Evolutionary conservation across 768 basidiomycete genomes (phyloP).

Genomic region (Collybia sp.): DNA sequence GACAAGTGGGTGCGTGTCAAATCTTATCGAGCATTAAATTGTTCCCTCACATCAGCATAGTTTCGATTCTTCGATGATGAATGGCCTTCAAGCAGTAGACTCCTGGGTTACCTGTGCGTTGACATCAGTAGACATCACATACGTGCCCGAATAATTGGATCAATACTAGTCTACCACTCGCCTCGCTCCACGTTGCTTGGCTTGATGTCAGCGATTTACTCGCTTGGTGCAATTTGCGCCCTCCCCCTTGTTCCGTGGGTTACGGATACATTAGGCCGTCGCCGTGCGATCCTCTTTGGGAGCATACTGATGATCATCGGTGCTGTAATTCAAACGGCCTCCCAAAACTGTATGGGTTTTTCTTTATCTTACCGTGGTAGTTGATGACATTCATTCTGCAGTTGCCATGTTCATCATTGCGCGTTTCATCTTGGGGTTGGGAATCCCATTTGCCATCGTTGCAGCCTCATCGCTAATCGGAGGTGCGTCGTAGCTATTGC

Average conservation of each 20-base stretch:
- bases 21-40: background rate
- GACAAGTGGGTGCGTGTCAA: conserved; percentile 44
- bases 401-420: conserved; percentile 58
- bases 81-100: conserved; percentile 54
- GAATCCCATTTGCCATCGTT: conserved; percentile 57
- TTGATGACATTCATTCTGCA: conserved; percentile 11
- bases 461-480: conserved; percentile 64
- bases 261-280: conserved; percentile 47
- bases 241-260: conserved; percentile 49
- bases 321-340: conserved; percentile 38
- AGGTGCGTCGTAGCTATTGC: conserved; percentile 20
- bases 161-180: conserved; percentile 40
- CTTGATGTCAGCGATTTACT: conserved; percentile 55
- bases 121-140: background rate
- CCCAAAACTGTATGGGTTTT: conserved; percentile 40
- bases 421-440: conserved; percentile 52
- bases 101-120: conserved; percentile 51
- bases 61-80: conserved; percentile 60
- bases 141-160: background rate
- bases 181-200: conserved; percentile 53
- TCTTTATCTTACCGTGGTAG: background rate
- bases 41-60: conserved; percentile 17
- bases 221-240: conserved; percentile 52
- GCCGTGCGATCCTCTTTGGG: conserved; percentile 45
- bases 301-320: conserved; percentile 46